A percentile compares a stretch with the other conserved stretches of the same genome.
phyloP scores from a whole-genome alignment of 495 filamentous ascomycete species.

The Hypoxylon perforatum region DNA sequence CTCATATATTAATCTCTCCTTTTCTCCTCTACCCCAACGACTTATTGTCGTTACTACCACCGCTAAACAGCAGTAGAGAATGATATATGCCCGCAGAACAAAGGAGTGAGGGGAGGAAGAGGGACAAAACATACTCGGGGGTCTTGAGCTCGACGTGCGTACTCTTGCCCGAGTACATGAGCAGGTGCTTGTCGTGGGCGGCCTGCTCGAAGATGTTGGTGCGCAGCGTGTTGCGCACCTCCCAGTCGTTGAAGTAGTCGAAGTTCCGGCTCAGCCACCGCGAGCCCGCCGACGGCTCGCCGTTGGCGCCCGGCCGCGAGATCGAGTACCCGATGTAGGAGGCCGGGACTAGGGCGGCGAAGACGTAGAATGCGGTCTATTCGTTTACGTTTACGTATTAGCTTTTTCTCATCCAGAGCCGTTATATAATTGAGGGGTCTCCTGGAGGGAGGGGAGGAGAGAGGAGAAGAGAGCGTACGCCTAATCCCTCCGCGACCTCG shows the following conservation, averaged over 20 bases:
- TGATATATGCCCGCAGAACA: not conserved
- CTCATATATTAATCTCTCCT: not conserved
- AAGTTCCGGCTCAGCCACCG: constrained; percentile 48
- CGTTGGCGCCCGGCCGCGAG: constrained; percentile 55
- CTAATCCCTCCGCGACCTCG: constrained; percentile 54
- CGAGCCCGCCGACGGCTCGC: constrained; percentile 50
- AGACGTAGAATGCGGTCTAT: constrained; percentile 55
- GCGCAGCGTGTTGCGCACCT: constrained; percentile 54
- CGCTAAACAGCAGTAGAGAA: not conserved
- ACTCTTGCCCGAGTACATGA: constrained; percentile 47
- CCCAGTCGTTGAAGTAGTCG: constrained; percentile 53
- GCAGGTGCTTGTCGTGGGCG: constrained; percentile 60
- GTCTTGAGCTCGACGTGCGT: constrained; percentile 54
- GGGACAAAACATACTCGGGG: constrained; percentile 57
- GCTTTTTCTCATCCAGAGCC: not conserved
- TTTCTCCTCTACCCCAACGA: not conserved
- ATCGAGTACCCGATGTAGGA: constrained; percentile 52
- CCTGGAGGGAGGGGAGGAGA: not conserved
- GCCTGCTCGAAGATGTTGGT: constrained; percentile 57
- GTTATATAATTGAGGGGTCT: no score
- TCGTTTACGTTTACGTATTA: not conserved
- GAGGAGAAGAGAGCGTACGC: constrained; percentile 49
- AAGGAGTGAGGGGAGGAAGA: not conserved
- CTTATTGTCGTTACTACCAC: not conserved
- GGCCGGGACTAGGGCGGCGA: constrained; percentile 47